Evolutionary conservation across 1,139 yeast genomes (phyloP), one percentile per base, ranked within the genome.

Genomic region (Protomyces pachydermus): DNA sequence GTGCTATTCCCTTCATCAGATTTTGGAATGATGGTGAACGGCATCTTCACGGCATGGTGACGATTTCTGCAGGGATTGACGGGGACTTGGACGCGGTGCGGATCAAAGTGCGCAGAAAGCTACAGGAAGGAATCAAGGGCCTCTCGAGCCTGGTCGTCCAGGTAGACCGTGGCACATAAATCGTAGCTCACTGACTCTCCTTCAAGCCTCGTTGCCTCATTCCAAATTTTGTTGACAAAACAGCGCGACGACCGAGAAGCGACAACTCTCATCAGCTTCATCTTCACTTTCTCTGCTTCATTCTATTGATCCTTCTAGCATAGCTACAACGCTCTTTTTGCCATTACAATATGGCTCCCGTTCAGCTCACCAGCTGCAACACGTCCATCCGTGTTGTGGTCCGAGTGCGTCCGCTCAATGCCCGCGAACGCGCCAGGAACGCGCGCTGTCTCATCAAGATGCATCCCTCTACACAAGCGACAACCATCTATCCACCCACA

Each of bases 1-100:
- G 86, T 58, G 85, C 96, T 1, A 88, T 89, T 70, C 84, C 95
- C 0, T 88, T 91, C 0, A 97, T 97, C 1, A 78, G 96, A 68
- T 91, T 91, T 74, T 91, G 98, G 98, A 89, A 93, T 3, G 82
- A 82, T 60, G 82, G 65, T n/a, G 60, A 82, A 16, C 75, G 77
- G 46, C 76, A 78, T 52, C 72, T 72, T 56, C 72, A 77, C 3
- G 79, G 79, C 8, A 74, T 75, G 18, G 65, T 73, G 39, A 70
- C 71, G 42, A 56, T 70, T 2, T 68, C 74, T 39, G 68, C 67
- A 14, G 62, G 65, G 18, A 60, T 55, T 20, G 67, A 66, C 35
- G 65, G 66, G 28, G 67, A 64, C 38, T 51, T 62, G 14, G 65
- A 32, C 23, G n/a, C 18, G 32, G 60, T 53, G 35, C 46, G 56